phyloP scores from a whole-genome alignment of 306 rosid genomes.

The Medicago truncatula region MtrunA17r5.0-ANR NC_053049.1:2305001-2305500 shows the following conservation, averaged over 20 bases:
- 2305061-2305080: not conserved
- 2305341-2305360: conserved; percentile 34
- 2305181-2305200: conserved; percentile 50
- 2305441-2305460: conserved; percentile 43
- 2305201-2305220: conserved; percentile 50
- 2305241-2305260: conserved; percentile 38
- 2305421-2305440: conserved; percentile 42
- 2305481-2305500: conserved; percentile 43
- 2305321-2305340: conserved; percentile 41
- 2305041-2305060: not conserved
- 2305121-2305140: not conserved
- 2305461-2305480: conserved; percentile 48
- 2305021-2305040: too few species aligned
- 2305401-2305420: conserved; percentile 42
- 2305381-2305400: conserved; percentile 43
- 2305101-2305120: not conserved
- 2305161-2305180: conserved; percentile 38
- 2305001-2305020: not conserved
- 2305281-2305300: conserved; percentile 52
- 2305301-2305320: conserved; percentile 41
- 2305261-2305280: conserved; percentile 45
- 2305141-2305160: not conserved
- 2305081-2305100: not conserved
- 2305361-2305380: conserved; percentile 31
- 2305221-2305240: conserved; percentile 49